Evolutionary conservation across 495 filamentous ascomycete genomes (phyloP), one percentile per base, ranked within the genome.

Genomic region (Jackrogersella multiformis): DNA sequence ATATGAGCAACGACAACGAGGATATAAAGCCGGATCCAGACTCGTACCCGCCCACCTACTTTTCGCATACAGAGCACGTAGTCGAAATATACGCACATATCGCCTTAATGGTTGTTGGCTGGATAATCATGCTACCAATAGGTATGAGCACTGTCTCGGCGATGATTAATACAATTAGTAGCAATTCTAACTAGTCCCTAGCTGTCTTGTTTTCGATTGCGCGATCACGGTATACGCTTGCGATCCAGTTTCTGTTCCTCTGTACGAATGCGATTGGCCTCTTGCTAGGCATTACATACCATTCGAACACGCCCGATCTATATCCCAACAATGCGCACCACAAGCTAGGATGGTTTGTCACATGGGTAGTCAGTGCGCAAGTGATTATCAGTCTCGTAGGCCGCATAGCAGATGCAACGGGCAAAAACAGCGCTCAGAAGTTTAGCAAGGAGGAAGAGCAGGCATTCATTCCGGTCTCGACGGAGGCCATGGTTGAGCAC

Each of bases 251-350:
- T 63, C 54, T 86, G 2, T 98, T 99, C 78, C 78, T 94, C 35
- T 75, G 86, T 8, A 72, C 87, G 24, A 94, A 97, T 76, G 88
- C 81, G 3, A 68, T 90, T 13, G 93, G 90, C 35, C 67, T 96
- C 54, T 72, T 96, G 21, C 71, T 93, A 36, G 90, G 87, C 1
- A 85, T 89, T 55, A 80, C 95, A 16, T 97, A 97, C 79, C 92
- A 94, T 74, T 82, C 82, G 66, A 87, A 85, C 46, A 97, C 93
- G 0, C 93, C 93, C 1, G 92, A 97, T 74, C 79, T 99, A 16
- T 98, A 97, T 73, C 85, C 88, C 51, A 90, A 92, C 72, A 96
- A 97, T 73, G 86, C 90, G 5, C 96, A 98, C 74, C 89, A 92
- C 77, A 93, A 90, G 76, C 83, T 95, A 48, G 95, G 95, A 30